Evolutionary conservation across 2,329 filamentous ascomycete genomes (phyloP), one percentile per base, ranked within the genome.

Genomic region (Phoma sp.): DNA sequence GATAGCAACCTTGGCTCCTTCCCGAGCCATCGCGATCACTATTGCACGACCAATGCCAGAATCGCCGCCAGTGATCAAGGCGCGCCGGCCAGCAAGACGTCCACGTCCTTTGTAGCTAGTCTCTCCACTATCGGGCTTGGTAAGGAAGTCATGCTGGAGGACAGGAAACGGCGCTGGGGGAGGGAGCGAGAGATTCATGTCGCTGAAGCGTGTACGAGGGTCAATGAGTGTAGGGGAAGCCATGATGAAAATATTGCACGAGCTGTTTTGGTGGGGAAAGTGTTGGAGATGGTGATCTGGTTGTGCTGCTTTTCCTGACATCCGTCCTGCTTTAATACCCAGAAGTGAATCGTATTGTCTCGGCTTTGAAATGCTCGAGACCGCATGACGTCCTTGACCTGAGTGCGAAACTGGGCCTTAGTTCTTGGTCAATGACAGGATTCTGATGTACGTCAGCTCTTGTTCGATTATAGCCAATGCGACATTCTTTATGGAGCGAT

Each of bases 51-150:
- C 89, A 57, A 93, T 93, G 2, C 90, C 90, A 7, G 84, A 87
- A 73, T 93, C 90, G 2, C 90, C 90, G 15, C 90, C 90, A 0
- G 90, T 93, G 66, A 93, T 92, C 50, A 93, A 74, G 2, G 60
- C 64, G 4, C 55, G 56, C 49, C 74, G 74, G 53, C 66, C 67
- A 43, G 74, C 60, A 14, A 65, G 34, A 18, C 62, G 34, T 12
- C 57, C 59, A 17, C 61, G 59, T 7, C 61, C 59, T 36, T 64
- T 59, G 33, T 65, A 67, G 15, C 32, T 34, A 10, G 32, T 34
- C 20, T 34, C 32, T 5, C 32, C 32, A 18, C 32, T 39, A n/a
- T 34, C 32, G 5, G 32, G 32, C n/a, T 34, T 34, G 7, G 32
- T 34, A 6, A 17, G 32, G n/a, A 34, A 34, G 32, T 34, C 32